Conservation (phyloP, 2,329 filamentous ascomycete species). For the Fusarium siculi region DNA sequence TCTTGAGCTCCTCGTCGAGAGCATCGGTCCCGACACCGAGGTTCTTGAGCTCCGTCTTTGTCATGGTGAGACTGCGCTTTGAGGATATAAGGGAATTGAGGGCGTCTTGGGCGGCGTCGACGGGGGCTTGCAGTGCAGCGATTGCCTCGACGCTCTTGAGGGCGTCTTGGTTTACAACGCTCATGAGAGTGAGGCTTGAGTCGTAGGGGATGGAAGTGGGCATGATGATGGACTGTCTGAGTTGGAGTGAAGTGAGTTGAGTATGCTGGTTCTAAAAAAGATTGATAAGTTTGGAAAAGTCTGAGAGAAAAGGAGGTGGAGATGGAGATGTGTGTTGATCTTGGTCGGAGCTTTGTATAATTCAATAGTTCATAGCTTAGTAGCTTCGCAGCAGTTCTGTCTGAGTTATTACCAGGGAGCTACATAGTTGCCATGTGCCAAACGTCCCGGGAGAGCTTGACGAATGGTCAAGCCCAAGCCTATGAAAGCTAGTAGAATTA, state of each 20-base stretch:
- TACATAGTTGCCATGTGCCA: neutral
- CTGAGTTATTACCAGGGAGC: accelerated
- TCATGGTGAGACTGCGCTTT: conserved; percentile 27
- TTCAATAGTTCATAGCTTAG: accelerated
- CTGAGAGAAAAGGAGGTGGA: neutral
- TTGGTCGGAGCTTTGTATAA: neutral
- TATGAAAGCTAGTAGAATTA: neutral
- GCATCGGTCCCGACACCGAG: neutral
- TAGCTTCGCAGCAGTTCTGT: neutral
- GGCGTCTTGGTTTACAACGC: neutral
- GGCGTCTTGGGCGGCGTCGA: conserved; percentile 19
- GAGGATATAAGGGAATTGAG: conserved; percentile 25
- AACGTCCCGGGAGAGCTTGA: neutral
- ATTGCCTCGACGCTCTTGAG: neutral
- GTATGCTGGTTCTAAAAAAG: neutral
- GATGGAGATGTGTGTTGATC: accelerated
- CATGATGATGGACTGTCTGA: neutral
- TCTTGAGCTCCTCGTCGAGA: neutral
- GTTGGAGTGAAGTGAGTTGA: neutral
- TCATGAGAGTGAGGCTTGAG: conserved; percentile 14
- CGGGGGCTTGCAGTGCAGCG: neutral
- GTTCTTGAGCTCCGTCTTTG: conserved; percentile 30
- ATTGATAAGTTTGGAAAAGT: neutral
- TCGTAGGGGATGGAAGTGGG: conserved; percentile 20
- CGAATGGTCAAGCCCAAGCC: neutral